Evolutionary conservation across 208 protist species (phyloP).

Genomic region (Angomonas desouzai): DNA sequence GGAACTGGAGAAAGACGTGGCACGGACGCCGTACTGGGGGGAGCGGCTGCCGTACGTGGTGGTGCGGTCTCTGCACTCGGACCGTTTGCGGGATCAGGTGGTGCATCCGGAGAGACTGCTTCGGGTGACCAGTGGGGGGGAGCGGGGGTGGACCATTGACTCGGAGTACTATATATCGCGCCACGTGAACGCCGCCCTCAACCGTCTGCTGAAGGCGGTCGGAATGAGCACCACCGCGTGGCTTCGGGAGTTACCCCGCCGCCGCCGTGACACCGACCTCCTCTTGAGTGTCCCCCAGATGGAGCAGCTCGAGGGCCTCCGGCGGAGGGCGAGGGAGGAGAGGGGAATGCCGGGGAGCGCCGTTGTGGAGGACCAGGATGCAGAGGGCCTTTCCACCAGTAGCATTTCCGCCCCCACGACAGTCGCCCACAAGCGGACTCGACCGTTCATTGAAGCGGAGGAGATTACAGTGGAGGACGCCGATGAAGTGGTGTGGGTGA

Average conservation of each 20-base stretch:
- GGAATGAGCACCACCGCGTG: slow-evolving; percentile 58
- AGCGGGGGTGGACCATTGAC: slow-evolving; percentile 29
- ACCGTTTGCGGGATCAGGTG: slow-evolving; percentile 49
- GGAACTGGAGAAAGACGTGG: slow-evolving; percentile 56
- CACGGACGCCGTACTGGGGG: slow-evolving; percentile 64
- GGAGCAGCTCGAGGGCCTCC: neutral
- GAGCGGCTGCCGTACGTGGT: slow-evolving; percentile 78
- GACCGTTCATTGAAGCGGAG: neutral
- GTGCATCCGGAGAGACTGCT: slow-evolving; percentile 58
- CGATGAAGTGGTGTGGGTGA: slow-evolving; percentile 19
- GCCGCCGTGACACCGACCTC: slow-evolving; percentile 20
- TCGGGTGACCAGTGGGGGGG: slow-evolving; percentile 18
- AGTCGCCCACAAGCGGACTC: slow-evolving; percentile 3
- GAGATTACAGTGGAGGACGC: slow-evolving; percentile 15
- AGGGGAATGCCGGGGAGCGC: neutral
- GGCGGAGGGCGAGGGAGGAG: neutral
- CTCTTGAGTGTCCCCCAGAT: slow-evolving; percentile 18
- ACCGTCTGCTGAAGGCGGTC: slow-evolving; percentile 76
- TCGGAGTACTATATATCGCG: slow-evolving; percentile 75
- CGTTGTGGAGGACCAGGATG: neutral
- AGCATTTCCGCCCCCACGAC: neutral
- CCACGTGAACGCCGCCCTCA: slow-evolving; percentile 70
- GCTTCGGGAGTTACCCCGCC: slow-evolving; percentile 54
- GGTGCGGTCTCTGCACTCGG: slow-evolving; percentile 29
- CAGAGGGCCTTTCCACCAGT: neutral